These are phyloP conservation scores for Schwanniomyces occidentalis DNA, from an alignment of 805 yeast genomes.

Conservation along the genomic window DNA sequence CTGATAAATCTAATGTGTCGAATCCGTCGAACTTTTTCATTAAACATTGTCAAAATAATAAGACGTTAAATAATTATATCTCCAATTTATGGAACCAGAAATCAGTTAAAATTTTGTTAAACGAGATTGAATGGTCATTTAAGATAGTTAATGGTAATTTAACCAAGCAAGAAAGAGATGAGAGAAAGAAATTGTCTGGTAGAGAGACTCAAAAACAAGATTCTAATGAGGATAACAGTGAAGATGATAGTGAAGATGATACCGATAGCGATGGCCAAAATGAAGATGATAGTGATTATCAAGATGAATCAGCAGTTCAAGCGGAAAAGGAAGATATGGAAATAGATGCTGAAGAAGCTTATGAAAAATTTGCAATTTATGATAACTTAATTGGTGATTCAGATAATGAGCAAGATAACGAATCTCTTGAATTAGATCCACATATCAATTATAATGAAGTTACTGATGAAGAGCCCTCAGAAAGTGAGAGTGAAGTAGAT, in stretches of 20 bases:
- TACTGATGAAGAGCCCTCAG: conserved; percentile 65
- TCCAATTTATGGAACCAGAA: conserved; percentile 50
- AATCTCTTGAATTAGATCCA: conserved; percentile 31
- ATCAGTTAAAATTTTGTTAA: conserved; percentile 32
- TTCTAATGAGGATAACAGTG: conserved; percentile 19
- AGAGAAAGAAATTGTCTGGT: conserved; percentile 25
- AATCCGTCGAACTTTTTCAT: conserved; percentile 53
- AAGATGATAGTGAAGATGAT: conserved; percentile 14
- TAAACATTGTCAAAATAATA: conserved; percentile 38
- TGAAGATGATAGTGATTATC: conserved; percentile 24
- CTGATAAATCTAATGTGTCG: conserved; percentile 25
- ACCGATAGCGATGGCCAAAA: conserved; percentile 13
- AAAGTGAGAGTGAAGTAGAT: conserved; percentile 23
- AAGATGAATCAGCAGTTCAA: conserved; percentile 14
- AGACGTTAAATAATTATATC: conserved; percentile 44
- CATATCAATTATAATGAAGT: conserved; percentile 54
- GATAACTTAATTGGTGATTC: conserved; percentile 45
- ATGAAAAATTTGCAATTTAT: conserved; percentile 34
- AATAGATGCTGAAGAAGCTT: conserved; percentile 27
- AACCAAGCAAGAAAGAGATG: conserved; percentile 34
- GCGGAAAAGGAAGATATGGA: conserved; percentile 15
- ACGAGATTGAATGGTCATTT: conserved; percentile 45
- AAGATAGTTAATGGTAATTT: conserved; percentile 49
- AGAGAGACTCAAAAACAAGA: conserved; percentile 19
- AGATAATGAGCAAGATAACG: conserved; percentile 37